Conservation (phyloP, 2,329 filamentous ascomycete genomes). For the Myriosclerotinia scirpicola region DNA sequence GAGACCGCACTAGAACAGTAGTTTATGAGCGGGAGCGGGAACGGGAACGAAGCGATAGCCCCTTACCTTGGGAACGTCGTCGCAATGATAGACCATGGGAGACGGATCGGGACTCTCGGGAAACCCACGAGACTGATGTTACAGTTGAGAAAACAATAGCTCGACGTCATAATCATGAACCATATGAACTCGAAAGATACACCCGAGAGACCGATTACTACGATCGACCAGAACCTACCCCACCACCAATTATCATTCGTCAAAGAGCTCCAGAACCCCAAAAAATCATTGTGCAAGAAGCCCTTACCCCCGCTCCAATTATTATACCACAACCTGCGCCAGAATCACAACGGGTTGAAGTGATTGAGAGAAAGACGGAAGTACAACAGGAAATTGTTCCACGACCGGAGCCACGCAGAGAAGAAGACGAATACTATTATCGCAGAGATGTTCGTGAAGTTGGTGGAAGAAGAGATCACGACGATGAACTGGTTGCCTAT, state of each 20-base stretch:
- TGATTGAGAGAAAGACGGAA: constrained; percentile 34
- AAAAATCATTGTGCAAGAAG: constrained; percentile 61
- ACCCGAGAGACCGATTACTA: constrained; percentile 64
- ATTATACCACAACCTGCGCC: constrained; percentile 40
- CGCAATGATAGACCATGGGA: constrained; percentile 34
- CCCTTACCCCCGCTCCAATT: constrained; percentile 53
- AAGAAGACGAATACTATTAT: constrained; percentile 42
- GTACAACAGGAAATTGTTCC: constrained; percentile 29
- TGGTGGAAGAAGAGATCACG: constrained; percentile 32
- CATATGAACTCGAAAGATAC: constrained; percentile 56
- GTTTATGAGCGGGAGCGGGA: constrained; percentile 43
- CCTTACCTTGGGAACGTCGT: constrained; percentile 40
- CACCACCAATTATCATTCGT: constrained; percentile 56
- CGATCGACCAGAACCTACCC: constrained; percentile 51
- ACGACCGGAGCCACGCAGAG: constrained; percentile 34
- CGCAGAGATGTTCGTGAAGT: constrained; percentile 41
- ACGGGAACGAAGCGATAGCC: constrained; percentile 33
- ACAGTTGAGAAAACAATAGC: constrained; percentile 30
- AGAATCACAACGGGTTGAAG: constrained; percentile 33
- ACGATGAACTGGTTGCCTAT: constrained; percentile 40
- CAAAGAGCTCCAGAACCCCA: constrained; percentile 56
- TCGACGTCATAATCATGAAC: constrained; percentile 38
- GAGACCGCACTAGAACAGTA: constrained; percentile 40
- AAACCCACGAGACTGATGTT: constrained; percentile 30
- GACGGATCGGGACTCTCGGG: constrained; percentile 34